Evolutionary conservation across 2,329 filamentous ascomycete genomes (phyloP), one percentile per base, ranked within the genome.

Genomic region (Diplodia sapinea): DNA sequence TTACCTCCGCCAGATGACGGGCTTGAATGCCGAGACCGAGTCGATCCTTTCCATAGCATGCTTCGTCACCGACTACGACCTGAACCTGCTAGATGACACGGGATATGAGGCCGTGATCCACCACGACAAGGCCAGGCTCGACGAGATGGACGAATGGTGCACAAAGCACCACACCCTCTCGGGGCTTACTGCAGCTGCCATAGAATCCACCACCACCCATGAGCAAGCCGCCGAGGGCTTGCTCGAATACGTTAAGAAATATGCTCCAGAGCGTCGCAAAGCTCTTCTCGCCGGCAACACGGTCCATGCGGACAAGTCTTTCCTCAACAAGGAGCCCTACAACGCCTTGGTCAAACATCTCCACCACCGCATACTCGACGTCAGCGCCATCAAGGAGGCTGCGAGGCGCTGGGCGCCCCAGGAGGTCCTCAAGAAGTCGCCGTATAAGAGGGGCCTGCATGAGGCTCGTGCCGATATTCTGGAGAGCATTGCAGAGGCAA

Each of bases 401-500:
- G 91, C 89, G 20, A 87, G 88, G 71, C 85, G 94, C 55, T 99
- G 95, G 94, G 89, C 88, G 52, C 84, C 85, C 1, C 77, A 82
- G n/a, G 83, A 86, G 8, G 77, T 91, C 9, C 75, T 91, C 69
- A 81, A 82, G 66, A 82, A 83, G 54, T 88, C 87, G 33, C 94
- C 94, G 13, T 79, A 75, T 70, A 98, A 98, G 83, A 86, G 86
- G 76, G 88, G 87, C 47, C 82, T 89, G 63, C 95, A 99, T 81
- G 88, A 94, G 79, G 95, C 95, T 0, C 88, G 86, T 73, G 88
- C 92, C 66, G 95, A 99, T 79, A 97, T 99, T 68, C 79, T 97
- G 69, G 95, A 99, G 82, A 98, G 94, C 79, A 97, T 99, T 70
- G 89, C 87, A 67, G 95, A 99, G 82, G 94, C 94, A 66, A 88